A percentile compares a stretch with the other conserved stretches of the same genome.
phyloP scores from a whole-genome alignment of 1,284 basidiomycete species.

The Pascua sp. region DNA sequence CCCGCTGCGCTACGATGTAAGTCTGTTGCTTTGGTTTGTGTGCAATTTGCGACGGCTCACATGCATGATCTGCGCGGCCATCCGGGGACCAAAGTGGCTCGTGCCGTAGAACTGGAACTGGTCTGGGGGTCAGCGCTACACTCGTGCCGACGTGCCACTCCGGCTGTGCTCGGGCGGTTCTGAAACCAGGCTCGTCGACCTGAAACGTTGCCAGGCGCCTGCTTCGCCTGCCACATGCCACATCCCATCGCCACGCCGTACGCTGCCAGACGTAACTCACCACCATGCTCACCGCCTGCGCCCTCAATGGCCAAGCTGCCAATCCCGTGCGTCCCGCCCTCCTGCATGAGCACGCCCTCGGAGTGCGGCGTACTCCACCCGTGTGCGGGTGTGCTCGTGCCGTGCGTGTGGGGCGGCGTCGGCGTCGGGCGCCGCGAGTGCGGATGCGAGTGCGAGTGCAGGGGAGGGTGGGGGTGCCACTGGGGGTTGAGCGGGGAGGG shows the following conservation, averaged over 20 bases:
- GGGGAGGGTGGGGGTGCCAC: too few species aligned
- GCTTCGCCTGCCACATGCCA: too few species aligned
- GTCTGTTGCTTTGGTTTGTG: not conserved
- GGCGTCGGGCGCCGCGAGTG: not conserved
- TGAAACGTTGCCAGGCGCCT: too few species aligned
- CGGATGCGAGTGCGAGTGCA: too few species aligned
- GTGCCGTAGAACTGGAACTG: constrained; percentile 33
- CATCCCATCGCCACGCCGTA: too few species aligned
- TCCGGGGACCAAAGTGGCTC: constrained; percentile 28
- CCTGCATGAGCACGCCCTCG: constrained; percentile 24
- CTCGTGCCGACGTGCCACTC: too few species aligned
- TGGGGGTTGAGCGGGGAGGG: too few species aligned
- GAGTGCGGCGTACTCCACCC: constrained; percentile 7
- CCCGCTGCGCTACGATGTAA: not conserved
- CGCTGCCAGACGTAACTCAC: constrained; percentile 3
- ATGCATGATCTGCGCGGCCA: constrained; percentile 25
- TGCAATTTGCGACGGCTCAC: not conserved
- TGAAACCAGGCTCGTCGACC: too few species aligned
- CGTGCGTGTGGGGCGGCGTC: not conserved
- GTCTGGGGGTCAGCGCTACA: constrained; percentile 1
- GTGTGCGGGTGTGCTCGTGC: constrained; percentile 1
- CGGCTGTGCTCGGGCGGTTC: too few species aligned
- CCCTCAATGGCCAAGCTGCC: constrained; percentile 22
- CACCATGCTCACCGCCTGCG: constrained; percentile 15
- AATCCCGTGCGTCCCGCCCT: constrained; percentile 23